These are phyloP conservation scores for Helianthus tuberosus DNA, from an alignment of 129 eudicot genomes.

Conservation along the genomic window DNA sequence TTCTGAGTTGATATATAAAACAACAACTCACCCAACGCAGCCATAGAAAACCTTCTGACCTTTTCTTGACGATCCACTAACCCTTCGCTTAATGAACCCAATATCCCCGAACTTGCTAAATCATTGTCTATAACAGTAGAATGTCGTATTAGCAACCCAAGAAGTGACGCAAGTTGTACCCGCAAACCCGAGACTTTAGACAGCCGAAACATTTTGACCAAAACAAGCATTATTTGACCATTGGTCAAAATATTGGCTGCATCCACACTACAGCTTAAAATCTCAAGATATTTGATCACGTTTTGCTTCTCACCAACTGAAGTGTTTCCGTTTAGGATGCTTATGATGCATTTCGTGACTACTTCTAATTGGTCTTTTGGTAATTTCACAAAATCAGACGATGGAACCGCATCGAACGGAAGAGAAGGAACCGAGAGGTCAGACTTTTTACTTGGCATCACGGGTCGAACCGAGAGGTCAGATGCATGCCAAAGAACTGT, in stretches of 20 bases:
- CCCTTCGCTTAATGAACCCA: slow-evolving; percentile 78
- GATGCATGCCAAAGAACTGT: slow-evolving; percentile 93
- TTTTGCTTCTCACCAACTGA: slow-evolving; percentile 84
- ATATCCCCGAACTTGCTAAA: slow-evolving; percentile 84
- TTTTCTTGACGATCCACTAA: slow-evolving; percentile 92
- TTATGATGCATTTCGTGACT: slow-evolving; percentile 49
- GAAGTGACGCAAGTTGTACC: slow-evolving; percentile 79
- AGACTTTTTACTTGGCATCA: slow-evolving; percentile 93
- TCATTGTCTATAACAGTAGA: slow-evolving; percentile 83
- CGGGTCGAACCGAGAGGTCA: slow-evolving; percentile 98
- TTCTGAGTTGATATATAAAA: slow-evolving; percentile 90
- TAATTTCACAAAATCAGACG: slow-evolving; percentile 70
- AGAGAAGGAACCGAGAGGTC: slow-evolving; percentile 67
- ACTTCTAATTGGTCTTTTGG: slow-evolving; percentile 72
- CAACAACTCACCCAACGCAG: slow-evolving; percentile 94
- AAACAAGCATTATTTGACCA: slow-evolving; percentile 82
- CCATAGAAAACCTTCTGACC: slow-evolving; percentile 96
- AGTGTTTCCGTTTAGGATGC: slow-evolving; percentile 63
- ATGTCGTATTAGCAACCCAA: slow-evolving; percentile 89
- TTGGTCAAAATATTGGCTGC: slow-evolving; percentile 95
- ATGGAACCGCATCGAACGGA: slow-evolving; percentile 68
- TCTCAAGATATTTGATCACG: slow-evolving; percentile 81
- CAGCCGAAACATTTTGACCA: slow-evolving; percentile 85
- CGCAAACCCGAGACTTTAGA: slow-evolving; percentile 86
- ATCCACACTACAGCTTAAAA: slow-evolving; percentile 77